Evolutionary conservation across 345 rosid species (phyloP).

Genomic region (Punica granatum): DNA sequence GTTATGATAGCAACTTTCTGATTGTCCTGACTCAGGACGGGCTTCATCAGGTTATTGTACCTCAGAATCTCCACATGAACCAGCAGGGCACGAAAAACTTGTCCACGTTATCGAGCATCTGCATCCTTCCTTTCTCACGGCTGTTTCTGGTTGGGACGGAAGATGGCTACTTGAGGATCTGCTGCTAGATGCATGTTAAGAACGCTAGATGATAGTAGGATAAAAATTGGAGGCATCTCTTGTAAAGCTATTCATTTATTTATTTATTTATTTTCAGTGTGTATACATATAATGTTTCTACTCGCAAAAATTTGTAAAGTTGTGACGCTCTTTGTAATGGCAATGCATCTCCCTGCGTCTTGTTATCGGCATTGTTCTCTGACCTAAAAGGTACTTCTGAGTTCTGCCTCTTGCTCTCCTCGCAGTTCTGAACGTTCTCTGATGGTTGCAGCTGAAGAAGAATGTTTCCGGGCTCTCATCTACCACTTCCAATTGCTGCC

Average conservation of each 20-base stretch:
- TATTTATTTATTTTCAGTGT: background rate
- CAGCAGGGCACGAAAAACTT: constrained; percentile 48
- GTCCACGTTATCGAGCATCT: constrained; percentile 67
- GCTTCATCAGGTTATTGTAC: constrained; percentile 36
- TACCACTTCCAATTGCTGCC: no score
- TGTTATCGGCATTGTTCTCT: no score
- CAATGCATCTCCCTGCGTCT: background rate
- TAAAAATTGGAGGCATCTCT: background rate
- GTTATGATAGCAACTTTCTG: background rate
- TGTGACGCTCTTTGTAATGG: background rate
- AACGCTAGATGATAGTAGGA: background rate
- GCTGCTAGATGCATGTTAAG: constrained; percentile 31
- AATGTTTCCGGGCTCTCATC: no score
- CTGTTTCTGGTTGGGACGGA: constrained; percentile 82
- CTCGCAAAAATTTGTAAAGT: background rate
- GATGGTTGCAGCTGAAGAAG: no score
- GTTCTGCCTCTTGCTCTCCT: no score
- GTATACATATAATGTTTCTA: background rate
- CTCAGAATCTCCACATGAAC: constrained; percentile 57
- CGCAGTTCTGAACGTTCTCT: no score
- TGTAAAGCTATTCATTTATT: background rate
- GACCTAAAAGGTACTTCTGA: no score
- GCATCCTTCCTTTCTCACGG: constrained; percentile 66
- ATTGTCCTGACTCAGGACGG: constrained; percentile 42
- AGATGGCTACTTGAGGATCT: constrained; percentile 73